Percentiles rank a stretch among this genome's conserved stretches.
Conservation (phyloP, 2,329 filamentous ascomycete genomes). For the Byssochlamys sp. region DNA sequence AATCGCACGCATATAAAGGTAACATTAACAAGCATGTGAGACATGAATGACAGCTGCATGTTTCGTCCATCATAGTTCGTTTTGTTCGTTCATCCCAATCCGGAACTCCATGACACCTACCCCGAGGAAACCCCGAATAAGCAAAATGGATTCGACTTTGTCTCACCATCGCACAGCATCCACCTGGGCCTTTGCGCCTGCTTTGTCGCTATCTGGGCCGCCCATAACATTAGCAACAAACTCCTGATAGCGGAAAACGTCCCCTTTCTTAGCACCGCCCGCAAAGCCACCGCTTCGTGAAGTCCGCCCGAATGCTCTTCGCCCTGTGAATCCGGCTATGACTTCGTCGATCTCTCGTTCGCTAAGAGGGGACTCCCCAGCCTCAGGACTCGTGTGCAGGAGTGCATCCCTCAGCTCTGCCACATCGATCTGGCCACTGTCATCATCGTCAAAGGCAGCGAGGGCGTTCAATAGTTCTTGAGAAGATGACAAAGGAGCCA, state of each 20-base stretch:
- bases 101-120: background rate
- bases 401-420: slow-evolving; percentile 73
- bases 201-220: slow-evolving; percentile 27
- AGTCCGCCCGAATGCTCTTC: slow-evolving; percentile 65
- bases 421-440: slow-evolving; percentile 84
- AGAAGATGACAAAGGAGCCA: slow-evolving; percentile 65
- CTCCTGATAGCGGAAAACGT: slow-evolving; percentile 88
- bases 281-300: slow-evolving; percentile 39
- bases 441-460: slow-evolving; percentile 89
- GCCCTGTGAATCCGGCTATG: slow-evolving; percentile 74
- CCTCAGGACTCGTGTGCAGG: slow-evolving; percentile 69
- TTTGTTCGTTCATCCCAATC: background rate
- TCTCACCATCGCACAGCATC: background rate
- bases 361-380: slow-evolving; percentile 54
- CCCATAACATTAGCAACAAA: slow-evolving; percentile 67
- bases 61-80: background rate
- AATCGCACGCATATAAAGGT: background rate
- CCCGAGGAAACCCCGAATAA: background rate
- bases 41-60: background rate
- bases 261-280: slow-evolving; percentile 56
- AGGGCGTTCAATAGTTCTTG: slow-evolving; percentile 81
- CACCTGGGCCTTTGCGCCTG: slow-evolving; percentile 1
- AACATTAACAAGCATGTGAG: background rate
- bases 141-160: background rate
- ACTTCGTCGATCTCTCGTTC: slow-evolving; percentile 74